These are phyloP conservation scores for Xylariales sp. DNA, from an alignment of 2,329 filamentous ascomycete genomes.

Conservation along the genomic window DNA sequence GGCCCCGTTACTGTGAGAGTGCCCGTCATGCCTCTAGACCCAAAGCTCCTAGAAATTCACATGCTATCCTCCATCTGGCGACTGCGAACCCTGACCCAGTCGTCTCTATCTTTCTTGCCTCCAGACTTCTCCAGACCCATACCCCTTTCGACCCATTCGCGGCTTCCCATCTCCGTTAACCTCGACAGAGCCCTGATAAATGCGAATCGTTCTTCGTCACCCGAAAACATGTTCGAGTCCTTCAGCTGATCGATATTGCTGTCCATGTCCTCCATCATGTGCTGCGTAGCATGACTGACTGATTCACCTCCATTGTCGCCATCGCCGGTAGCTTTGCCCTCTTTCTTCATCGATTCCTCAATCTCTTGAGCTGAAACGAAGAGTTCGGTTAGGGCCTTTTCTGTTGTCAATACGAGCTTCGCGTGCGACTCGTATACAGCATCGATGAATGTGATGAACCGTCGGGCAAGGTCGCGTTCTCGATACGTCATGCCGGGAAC, in stretches of 20 bases:
- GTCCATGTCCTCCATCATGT: conserved; percentile 82
- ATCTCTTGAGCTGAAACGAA: conserved; percentile 75
- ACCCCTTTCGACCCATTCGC: conserved; percentile 88
- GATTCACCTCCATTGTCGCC: conserved; percentile 32
- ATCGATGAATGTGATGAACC: conserved; percentile 97
- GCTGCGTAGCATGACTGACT: conserved; percentile 63
- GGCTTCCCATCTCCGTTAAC: conserved; percentile 87
- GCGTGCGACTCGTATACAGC: conserved; percentile 89
- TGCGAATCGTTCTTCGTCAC: conserved; percentile 94
- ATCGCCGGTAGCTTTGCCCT: conserved; percentile 35
- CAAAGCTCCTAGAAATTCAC: no score
- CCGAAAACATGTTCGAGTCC: conserved; percentile 80
- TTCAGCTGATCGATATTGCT: conserved; percentile 82
- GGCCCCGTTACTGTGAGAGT: no score
- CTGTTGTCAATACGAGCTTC: conserved; percentile 92
- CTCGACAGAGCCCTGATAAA: conserved; percentile 85
- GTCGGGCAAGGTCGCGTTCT: conserved; percentile 78
- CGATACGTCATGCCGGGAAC: conserved; percentile 87
- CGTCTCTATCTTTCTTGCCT: conserved; percentile 60
- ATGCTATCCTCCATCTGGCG: conserved; percentile 65
- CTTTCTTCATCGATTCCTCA: conserved; percentile 51
- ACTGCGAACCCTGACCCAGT: conserved; percentile 61
- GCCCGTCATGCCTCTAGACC: no score
- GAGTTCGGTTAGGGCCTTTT: conserved; percentile 76
- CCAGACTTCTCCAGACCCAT: conserved; percentile 61